phyloP scores from a whole-genome alignment of 495 filamentous ascomycete species.

The Penicillium maclennaniae region DNA sequence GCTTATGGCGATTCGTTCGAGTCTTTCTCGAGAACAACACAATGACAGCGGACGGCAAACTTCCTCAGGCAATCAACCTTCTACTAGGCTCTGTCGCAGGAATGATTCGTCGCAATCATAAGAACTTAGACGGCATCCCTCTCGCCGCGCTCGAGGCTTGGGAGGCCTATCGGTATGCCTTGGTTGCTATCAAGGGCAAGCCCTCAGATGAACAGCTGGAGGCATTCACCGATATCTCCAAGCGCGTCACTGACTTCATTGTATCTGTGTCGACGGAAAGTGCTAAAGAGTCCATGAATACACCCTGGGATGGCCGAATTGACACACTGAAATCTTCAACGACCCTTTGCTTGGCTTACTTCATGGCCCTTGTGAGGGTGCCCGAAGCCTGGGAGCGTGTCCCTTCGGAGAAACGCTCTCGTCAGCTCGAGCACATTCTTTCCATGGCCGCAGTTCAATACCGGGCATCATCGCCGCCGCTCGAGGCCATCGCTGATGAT shows the following conservation, averaged over 20 bases:
- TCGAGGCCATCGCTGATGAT: constrained; percentile 28
- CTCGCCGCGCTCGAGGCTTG: constrained; percentile 35
- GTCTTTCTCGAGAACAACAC: constrained; percentile 33
- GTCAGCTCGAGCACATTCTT: constrained; percentile 35
- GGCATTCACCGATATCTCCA: constrained; percentile 25
- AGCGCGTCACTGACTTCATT: constrained; percentile 28
- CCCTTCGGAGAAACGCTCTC: constrained; percentile 24
- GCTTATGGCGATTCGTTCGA: constrained; percentile 41
- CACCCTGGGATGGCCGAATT: constrained; percentile 38
- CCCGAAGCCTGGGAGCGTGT: constrained; percentile 34
- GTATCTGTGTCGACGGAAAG: constrained; percentile 26
- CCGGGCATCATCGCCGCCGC: constrained; percentile 20
- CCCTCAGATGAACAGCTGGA: constrained; percentile 16
- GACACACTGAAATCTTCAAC: constrained; percentile 32
- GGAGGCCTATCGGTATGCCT: constrained; percentile 39
- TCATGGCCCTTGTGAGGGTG: constrained; percentile 30
- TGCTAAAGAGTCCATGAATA: constrained; percentile 28
- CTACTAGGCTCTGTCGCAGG: constrained; percentile 28
- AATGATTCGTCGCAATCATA: constrained; percentile 32
- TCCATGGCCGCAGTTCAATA: constrained; percentile 37
- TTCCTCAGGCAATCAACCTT: constrained; percentile 14
- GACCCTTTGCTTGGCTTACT: constrained; percentile 35
- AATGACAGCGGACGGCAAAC: constrained; percentile 18
- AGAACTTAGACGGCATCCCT: constrained; percentile 22
- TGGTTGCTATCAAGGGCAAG: constrained; percentile 25